Evolutionary conservation across 129 eudicot species (phyloP).

Genomic region (Oenanthe sinensis): DNA sequence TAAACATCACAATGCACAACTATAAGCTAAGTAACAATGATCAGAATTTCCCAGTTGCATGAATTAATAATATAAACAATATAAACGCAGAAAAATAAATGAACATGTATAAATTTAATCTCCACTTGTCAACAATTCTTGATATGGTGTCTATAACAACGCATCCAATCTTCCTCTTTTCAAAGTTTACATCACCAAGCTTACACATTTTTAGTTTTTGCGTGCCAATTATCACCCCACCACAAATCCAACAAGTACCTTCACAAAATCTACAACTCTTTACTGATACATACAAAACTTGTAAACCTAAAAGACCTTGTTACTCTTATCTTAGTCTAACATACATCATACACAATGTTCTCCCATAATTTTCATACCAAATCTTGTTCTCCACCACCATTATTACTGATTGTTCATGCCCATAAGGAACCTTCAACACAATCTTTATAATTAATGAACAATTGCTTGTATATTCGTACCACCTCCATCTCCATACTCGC

Average conservation of each 20-base stretch:
- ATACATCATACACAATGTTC: background rate
- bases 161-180: background rate
- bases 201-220: background rate
- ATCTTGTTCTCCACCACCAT: constrained; percentile 5
- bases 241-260: background rate
- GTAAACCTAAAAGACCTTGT: background rate
- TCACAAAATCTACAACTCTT: background rate
- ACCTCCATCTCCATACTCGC: constrained; percentile 8
- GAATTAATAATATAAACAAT: background rate
- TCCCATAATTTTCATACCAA: constrained; percentile 16
- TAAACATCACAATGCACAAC: background rate
- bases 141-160: background rate
- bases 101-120: background rate
- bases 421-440: constrained; percentile 28
- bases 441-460: constrained; percentile 12
- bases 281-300: background rate
- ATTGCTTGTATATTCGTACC: constrained; percentile 7
- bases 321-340: background rate
- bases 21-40: background rate
- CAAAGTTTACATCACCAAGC: background rate
- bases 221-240: background rate
- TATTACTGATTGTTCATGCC: constrained; percentile 19
- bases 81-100: background rate
- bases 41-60: constrained; percentile 1
- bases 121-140: constrained; percentile 5